These are phyloP conservation scores for Crithidia thermophila DNA, from an alignment of 208 protist genomes.

Conservation along the genomic window DNA sequence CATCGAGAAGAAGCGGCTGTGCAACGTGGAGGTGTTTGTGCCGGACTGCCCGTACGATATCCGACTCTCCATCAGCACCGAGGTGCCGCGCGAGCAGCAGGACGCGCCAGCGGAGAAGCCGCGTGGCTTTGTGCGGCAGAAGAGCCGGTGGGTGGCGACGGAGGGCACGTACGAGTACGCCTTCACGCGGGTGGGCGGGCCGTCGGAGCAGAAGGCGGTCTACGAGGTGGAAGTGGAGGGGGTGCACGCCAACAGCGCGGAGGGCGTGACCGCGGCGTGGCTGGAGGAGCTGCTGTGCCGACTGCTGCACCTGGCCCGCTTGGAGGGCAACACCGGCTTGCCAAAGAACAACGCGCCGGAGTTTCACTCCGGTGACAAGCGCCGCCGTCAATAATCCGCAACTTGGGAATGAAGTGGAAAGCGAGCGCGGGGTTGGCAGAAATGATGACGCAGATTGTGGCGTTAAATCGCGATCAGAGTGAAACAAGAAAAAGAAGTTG, in stretches of 20 bases:
- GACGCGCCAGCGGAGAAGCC: constrained; percentile 19
- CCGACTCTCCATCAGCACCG: constrained; percentile 63
- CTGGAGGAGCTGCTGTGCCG: constrained; percentile 49
- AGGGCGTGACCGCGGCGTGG: constrained; percentile 53
- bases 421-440: no score
- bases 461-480: not conserved
- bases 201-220: not conserved
- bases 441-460: no score
- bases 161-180: constrained; percentile 66
- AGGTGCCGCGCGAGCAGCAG: constrained; percentile 16
- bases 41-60: constrained; percentile 65
- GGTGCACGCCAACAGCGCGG: constrained; percentile 31
- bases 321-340: constrained; percentile 38
- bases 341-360: not conserved
- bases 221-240: constrained; percentile 85
- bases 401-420: no score
- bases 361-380: no score
- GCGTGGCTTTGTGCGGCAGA: constrained; percentile 46
- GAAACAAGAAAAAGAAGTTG: no score
- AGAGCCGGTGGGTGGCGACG: constrained; percentile 50
- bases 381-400: no score
- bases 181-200: constrained; percentile 47
- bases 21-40: constrained; percentile 64
- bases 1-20: constrained; percentile 60
- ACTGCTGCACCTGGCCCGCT: constrained; percentile 33